Evolutionary conservation across 805 yeast genomes (phyloP).

Genomic region (Hanseniaspora occidentalis): DNA sequence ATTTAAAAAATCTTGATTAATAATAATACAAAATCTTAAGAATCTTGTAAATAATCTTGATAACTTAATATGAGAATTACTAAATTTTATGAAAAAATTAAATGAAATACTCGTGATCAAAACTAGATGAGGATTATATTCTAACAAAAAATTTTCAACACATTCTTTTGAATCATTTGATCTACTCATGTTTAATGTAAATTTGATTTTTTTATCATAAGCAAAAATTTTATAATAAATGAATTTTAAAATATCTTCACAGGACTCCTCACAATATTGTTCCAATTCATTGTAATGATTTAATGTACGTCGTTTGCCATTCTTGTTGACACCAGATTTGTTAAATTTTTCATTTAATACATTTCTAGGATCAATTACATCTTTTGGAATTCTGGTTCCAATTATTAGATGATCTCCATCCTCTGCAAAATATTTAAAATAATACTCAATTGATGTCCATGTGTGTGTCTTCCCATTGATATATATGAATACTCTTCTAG

Average conservation of each 20-base stretch:
- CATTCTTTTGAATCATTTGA: slow-evolving; percentile 15
- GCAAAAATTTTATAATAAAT: slow-evolving; percentile 3
- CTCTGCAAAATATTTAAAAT: slow-evolving; percentile 37
- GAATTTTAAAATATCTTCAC: slow-evolving; percentile 5
- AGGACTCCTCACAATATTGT: slow-evolving; percentile 2
- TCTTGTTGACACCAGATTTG: slow-evolving; percentile 4
- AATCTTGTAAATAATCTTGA: slow-evolving; percentile 10
- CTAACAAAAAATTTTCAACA: slow-evolving; percentile 13
- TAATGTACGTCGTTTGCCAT: background rate
- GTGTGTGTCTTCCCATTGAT: slow-evolving; percentile 56
- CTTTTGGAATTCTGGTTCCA: slow-evolving; percentile 35
- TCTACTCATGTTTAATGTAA: slow-evolving; percentile 22
- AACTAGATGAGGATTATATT: slow-evolving; percentile 21
- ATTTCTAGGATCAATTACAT: slow-evolving; percentile 2
- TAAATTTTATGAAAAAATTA: slow-evolving; percentile 24
- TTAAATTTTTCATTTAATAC: slow-evolving; percentile 11
- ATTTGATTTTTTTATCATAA: slow-evolving; percentile 14
- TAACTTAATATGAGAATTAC: slow-evolving; percentile 23
- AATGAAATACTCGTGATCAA: slow-evolving; percentile 23
- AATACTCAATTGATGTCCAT: slow-evolving; percentile 69
- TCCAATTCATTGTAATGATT: background rate
- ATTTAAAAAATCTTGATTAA: slow-evolving; percentile 5
- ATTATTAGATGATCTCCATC: slow-evolving; percentile 57
- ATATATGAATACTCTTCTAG: slow-evolving; percentile 43
- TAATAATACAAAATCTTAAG: slow-evolving; percentile 2